phyloP scores from a whole-genome alignment of 139 green algal genomes.

The Chlorella sp. region DNA sequence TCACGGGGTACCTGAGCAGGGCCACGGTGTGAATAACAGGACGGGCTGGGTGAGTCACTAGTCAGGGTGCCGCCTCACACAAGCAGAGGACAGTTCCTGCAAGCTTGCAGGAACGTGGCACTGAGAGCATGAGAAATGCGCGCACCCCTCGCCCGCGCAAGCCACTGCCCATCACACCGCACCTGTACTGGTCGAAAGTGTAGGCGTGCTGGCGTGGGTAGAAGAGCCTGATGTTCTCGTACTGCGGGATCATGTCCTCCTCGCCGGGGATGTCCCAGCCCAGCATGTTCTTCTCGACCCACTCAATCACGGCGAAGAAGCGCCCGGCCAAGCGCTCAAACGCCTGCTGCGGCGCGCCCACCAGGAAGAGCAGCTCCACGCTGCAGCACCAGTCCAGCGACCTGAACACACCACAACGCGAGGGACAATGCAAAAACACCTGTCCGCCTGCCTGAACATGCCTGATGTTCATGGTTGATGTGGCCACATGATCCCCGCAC shows the following conservation, averaged over 20 bases:
- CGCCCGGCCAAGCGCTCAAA: slow-evolving; percentile 32
- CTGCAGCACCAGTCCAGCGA: slow-evolving; percentile 51
- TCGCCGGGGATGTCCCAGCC: slow-evolving; percentile 46
- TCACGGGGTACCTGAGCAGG: slow-evolving; percentile 36
- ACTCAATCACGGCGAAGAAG: slow-evolving; percentile 39
- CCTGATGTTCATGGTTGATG: not conserved
- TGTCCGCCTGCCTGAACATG: too few relatives aligned
- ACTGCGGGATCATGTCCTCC: slow-evolving; percentile 30
- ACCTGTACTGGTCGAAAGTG: slow-evolving; percentile 45
- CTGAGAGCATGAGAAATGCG: not conserved
- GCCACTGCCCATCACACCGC: too few relatives aligned
- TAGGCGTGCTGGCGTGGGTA: slow-evolving; percentile 44
- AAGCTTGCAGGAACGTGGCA: not conserved
- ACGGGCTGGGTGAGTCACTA: not conserved
- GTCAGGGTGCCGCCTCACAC: not conserved
- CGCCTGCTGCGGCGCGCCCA: slow-evolving; percentile 45
- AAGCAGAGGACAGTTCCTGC: not conserved
- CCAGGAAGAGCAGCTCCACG: slow-evolving; percentile 49
- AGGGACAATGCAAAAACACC: too few relatives aligned
- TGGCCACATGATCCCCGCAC: too few relatives aligned
- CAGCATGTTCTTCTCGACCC: slow-evolving; percentile 40
- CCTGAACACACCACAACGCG: too few relatives aligned
- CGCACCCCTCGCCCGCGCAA: too few relatives aligned
- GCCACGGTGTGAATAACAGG: slow-evolving; percentile 1
- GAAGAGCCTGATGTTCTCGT: slow-evolving; percentile 34